A percentile compares a stretch with the other conserved stretches of the same genome.
Evolutionary conservation across 148 eudicot genomes (phyloP).

Genomic region (Agrostemma githago): DNA sequence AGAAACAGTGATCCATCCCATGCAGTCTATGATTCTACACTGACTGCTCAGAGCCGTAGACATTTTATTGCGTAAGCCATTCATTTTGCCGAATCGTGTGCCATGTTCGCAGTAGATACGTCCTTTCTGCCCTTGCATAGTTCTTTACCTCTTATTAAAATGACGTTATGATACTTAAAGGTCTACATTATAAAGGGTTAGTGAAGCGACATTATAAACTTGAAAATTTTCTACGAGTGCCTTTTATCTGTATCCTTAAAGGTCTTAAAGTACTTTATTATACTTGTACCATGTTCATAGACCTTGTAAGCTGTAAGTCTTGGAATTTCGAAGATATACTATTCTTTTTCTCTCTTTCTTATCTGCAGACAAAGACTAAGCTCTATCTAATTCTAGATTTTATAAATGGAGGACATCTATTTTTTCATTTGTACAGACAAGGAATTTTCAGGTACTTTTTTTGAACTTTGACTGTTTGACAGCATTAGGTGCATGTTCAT

Average conservation of each 20-base stretch:
- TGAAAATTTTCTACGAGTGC: neutral
- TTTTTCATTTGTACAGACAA: constrained; percentile 81
- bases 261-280: neutral
- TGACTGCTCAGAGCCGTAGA: constrained; percentile 8
- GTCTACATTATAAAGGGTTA: no score
- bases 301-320: neutral
- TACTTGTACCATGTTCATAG: neutral
- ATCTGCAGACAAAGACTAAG: constrained; percentile 77
- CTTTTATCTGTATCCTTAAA: neutral
- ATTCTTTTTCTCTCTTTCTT: constrained; percentile 3
- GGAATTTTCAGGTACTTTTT: constrained; percentile 66
- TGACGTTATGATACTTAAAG: neutral
- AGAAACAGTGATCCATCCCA: neutral
- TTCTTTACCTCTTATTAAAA: neutral
- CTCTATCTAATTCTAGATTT: constrained; percentile 84
- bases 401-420: constrained; percentile 86
- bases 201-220: neutral
- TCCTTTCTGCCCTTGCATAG: neutral
- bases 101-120: no score
- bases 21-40: neutral
- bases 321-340: neutral
- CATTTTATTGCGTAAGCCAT: neutral
- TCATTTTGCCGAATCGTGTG: neutral
- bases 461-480: constrained; percentile 4
- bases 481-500: constrained; percentile 15